Conservation (phyloP, 2,329 filamentous ascomycete species). For the Trichoderma harzianum region DNA sequence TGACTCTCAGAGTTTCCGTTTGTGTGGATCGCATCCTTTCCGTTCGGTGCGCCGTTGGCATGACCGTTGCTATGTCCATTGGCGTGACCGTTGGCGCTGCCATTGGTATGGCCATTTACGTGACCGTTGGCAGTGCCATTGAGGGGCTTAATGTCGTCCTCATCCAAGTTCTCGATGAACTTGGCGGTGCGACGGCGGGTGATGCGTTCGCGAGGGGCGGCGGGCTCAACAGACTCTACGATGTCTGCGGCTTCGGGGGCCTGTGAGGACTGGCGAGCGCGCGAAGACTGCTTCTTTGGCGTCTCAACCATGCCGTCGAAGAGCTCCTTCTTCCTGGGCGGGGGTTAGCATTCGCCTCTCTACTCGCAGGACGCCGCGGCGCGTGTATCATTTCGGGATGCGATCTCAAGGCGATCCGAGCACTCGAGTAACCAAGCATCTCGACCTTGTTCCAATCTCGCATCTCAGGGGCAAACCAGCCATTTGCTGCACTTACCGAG, state of each 20-base stretch:
- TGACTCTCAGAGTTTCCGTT: constrained; percentile 23
- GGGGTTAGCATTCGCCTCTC: not conserved
- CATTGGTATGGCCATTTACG: constrained; percentile 16
- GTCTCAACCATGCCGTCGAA: constrained; percentile 61
- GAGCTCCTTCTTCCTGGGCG: constrained; percentile 55
- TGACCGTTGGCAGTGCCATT: constrained; percentile 31
- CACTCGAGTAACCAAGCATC: not conserved
- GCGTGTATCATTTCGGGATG: not conserved
- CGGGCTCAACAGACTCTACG: constrained; percentile 47
- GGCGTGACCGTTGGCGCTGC: not conserved
- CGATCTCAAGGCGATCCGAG: not conserved
- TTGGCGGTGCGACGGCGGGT: constrained; percentile 48
- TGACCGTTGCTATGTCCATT: constrained; percentile 18
- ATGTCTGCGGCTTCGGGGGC: constrained; percentile 43
- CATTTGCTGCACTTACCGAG: constrained; percentile 25
- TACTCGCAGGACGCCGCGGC: not conserved
- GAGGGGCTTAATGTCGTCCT: constrained; percentile 27
- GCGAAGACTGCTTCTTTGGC: constrained; percentile 40
- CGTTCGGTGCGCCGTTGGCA: constrained; percentile 22
- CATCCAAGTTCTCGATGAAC: constrained; percentile 48
- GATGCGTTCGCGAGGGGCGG: constrained; percentile 32
- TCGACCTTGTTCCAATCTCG: not conserved
- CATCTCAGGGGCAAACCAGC: not conserved
- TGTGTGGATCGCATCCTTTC: constrained; percentile 21
- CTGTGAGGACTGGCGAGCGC: constrained; percentile 49